Percentiles rank a stretch among this genome's conserved stretches.
Conservation (phyloP, 805 yeast species). For the Vanderwaltozyma polyspora region DNA sequence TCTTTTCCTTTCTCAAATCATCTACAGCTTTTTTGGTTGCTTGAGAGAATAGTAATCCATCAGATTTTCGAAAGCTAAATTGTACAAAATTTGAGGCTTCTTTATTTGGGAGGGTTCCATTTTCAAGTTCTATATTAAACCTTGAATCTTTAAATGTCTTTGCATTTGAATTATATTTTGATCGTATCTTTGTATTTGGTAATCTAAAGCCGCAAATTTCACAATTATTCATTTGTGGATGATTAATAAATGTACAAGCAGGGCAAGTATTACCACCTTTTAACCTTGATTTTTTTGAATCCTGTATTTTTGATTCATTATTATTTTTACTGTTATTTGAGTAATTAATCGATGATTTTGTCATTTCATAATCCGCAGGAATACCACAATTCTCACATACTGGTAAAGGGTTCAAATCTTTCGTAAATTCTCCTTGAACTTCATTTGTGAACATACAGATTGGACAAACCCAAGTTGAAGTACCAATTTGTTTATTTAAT, state of each 20-base stretch:
- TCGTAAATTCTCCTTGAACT: constrained; percentile 15
- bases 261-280: constrained; percentile 30
- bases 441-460: constrained; percentile 46
- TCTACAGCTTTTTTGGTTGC: constrained; percentile 37
- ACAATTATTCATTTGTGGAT: constrained; percentile 64
- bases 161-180: constrained; percentile 10
- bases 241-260: constrained; percentile 72
- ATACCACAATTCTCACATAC: constrained; percentile 57
- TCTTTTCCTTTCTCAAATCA: constrained; percentile 37
- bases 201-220: constrained; percentile 75
- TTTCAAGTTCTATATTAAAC: constrained; percentile 23
- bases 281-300: not conserved
- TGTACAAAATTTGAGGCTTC: constrained; percentile 36
- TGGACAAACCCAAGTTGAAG: constrained; percentile 63
- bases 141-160: constrained; percentile 23
- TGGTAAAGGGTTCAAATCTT: constrained; percentile 26
- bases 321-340: not conserved
- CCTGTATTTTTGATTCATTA: not conserved
- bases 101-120: no score
- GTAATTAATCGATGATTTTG: constrained; percentile 24
- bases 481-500: not conserved
- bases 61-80: constrained; percentile 66
- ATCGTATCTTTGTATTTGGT: constrained; percentile 9
- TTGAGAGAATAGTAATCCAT: constrained; percentile 43
- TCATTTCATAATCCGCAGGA: constrained; percentile 29